Base-by-base conservation (phyloP, 768 basidiomycete genomes). In the Mycena albidolilacea region DNA sequence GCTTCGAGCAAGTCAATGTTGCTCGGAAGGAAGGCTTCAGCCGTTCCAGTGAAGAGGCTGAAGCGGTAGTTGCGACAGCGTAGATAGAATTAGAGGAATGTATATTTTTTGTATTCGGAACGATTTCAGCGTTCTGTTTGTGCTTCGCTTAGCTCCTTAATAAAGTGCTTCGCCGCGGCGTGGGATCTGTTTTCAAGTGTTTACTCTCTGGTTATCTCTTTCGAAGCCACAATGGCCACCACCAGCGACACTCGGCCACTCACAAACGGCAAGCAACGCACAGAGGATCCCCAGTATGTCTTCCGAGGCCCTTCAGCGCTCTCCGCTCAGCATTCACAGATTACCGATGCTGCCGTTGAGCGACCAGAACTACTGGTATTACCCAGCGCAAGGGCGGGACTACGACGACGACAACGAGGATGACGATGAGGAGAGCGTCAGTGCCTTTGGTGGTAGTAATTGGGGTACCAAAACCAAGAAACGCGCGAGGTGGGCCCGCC, bases 311-410 rank as follows among this genome's bases (percentile, higher is more conserved):
- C 10, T 48, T 50, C 15, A 23, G 1, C 1, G 37, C 5, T 30
- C 43, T n/a, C 35, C 44, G 52, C 76, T 75, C 69, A 73, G 64
- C 68, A 78, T 79, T 77, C 78, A 76, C 73, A 84, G 82, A 73
- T 73, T 82, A 70, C 69, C 83, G 77, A 73, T 81, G n/a, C 81
- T 89, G 41, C 89, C 91, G 57, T 80, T 91, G 70, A 91, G 90
- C 75, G 95, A 96, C 81, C 89, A 88, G 70, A 93, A 94, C 77
- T 86, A 89, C 23, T 96, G 93, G 93, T 95, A 94, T 79, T 95
- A 94, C 78, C 95, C 95, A 2, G 90, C 92, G n/a, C 90, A 91
- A 77, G 93, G 92, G 37, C 87, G 91, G 78, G 88, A 89, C 69
- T 91, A 91, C 17, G 91, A 92, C 72, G 90, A 91, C 72, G 90